phyloP scores from a whole-genome alignment of 306 rosid genomes.

The Coriaria nepalensis region DNA sequence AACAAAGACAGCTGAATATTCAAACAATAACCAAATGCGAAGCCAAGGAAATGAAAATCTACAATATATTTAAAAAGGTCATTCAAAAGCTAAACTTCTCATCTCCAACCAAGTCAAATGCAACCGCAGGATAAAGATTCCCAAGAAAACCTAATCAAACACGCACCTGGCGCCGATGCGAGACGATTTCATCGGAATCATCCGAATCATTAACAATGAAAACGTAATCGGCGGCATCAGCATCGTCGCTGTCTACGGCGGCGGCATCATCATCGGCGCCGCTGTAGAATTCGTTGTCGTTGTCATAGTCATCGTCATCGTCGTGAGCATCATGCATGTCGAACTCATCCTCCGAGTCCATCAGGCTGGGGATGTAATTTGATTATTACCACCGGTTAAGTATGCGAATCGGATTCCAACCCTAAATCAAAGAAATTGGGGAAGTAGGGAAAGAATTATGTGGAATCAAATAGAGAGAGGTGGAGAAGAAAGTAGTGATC shows the following conservation, averaged over 20 bases:
- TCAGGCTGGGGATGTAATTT: neutral
- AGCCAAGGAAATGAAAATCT: too few relatives aligned
- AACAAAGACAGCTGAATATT: too few relatives aligned
- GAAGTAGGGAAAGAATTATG: too few relatives aligned
- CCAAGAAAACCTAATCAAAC: neutral
- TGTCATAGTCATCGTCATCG: conserved; percentile 24
- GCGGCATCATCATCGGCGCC: conserved; percentile 48
- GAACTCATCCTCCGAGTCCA: conserved; percentile 53
- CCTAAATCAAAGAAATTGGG: conserved; percentile 10
- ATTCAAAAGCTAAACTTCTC: too few relatives aligned
- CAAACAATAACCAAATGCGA: too few relatives aligned
- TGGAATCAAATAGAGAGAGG: too few relatives aligned
- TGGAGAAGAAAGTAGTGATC: too few relatives aligned
- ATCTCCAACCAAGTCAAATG: too few relatives aligned
- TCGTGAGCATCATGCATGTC: conserved; percentile 51
- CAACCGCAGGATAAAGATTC: neutral
- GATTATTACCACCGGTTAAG: too few relatives aligned
- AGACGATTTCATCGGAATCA: conserved; percentile 36
- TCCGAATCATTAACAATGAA: conserved; percentile 51
- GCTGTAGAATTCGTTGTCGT: conserved; percentile 43
- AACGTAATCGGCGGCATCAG: conserved; percentile 47
- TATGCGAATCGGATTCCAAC: conserved; percentile 14
- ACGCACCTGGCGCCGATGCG: conserved; percentile 37
- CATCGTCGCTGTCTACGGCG: conserved; percentile 43
- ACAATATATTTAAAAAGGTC: too few relatives aligned